A percentile compares a stretch with the other conserved stretches of the same genome.
Evolutionary conservation across 2,329 filamentous ascomycete species (phyloP).

Genomic region (Elsinoe perseae): DNA sequence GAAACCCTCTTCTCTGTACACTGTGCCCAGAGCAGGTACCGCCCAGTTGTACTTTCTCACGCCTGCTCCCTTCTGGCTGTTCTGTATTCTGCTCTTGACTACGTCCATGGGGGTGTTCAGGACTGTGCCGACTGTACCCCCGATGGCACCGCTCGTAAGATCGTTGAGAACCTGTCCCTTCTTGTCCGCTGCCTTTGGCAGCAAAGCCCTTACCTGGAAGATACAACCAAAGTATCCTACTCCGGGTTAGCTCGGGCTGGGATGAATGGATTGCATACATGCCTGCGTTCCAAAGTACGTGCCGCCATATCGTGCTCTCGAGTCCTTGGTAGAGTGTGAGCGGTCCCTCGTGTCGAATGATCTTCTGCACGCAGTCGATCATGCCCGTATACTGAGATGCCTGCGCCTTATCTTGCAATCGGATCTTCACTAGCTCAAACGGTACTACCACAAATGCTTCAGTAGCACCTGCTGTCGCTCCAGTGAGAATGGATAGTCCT

Average conservation of each 20-base stretch:
- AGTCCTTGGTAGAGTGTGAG: constrained; percentile 93
- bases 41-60: constrained; percentile 98
- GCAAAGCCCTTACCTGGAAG: constrained; percentile 82
- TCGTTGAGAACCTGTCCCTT: constrained; percentile 76
- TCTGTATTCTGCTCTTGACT: constrained; percentile 97
- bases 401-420: constrained; percentile 89
- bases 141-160: constrained; percentile 74
- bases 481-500: constrained; percentile 82
- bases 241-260: too few relatives aligned
- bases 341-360: constrained; percentile 71
- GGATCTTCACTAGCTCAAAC: constrained; percentile 97
- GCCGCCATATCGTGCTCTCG: constrained; percentile 93
- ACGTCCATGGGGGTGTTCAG: constrained; percentile 96
- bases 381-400: constrained; percentile 80
- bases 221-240: constrained; percentile 93
- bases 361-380: constrained; percentile 73
- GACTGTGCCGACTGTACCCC: constrained; percentile 84
- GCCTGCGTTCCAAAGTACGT: constrained; percentile 77
- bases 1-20: constrained; percentile 91
- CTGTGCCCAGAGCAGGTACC: constrained; percentile 74
- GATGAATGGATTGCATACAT: too few relatives aligned
- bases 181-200: constrained; percentile 78
- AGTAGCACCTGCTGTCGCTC: constrained; percentile 88
- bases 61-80: constrained; percentile 70
- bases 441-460: constrained; percentile 96